Conservation (phyloP, 2,329 filamentous ascomycete species). For the Cryphonectria radicalis region DNA sequence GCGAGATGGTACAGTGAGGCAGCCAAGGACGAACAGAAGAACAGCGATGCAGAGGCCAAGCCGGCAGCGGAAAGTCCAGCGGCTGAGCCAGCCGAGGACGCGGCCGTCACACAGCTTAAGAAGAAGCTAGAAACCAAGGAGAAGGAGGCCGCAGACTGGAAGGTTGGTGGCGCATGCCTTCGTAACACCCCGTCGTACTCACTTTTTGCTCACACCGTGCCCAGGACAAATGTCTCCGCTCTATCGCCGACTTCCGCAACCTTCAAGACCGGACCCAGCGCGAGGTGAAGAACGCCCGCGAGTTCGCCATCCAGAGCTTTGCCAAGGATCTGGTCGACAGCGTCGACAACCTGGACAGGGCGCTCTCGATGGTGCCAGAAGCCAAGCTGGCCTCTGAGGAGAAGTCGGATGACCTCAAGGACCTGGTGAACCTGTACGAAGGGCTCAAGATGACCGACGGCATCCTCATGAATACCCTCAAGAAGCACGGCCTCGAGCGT, state of each 20-base stretch:
- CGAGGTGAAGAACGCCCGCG: conserved; percentile 82
- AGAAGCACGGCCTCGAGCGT: conserved; percentile 92
- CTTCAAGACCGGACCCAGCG: conserved; percentile 93
- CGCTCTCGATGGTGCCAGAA: conserved; percentile 75
- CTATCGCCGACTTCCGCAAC: conserved; percentile 96
- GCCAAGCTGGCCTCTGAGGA: conserved; percentile 67
- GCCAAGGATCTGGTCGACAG: conserved; percentile 93
- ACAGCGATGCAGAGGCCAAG: conserved; percentile 35
- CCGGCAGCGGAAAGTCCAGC: conserved; percentile 37
- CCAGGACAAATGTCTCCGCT: conserved; percentile 93
- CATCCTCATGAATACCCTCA: conserved; percentile 83
- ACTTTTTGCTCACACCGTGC: conserved; percentile 19
- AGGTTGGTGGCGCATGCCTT: conserved; percentile 61
- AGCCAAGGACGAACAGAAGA: conserved; percentile 36
- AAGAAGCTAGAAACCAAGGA: conserved; percentile 58
- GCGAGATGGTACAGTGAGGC: conserved; percentile 53
- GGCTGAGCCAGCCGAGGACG: conserved; percentile 27
- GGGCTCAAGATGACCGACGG: conserved; percentile 94
- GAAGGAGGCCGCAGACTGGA: conserved; percentile 71
- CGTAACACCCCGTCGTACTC: background rate
- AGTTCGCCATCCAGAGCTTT: conserved; percentile 96
- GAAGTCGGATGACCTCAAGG: conserved; percentile 62
- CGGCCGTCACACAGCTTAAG: conserved; percentile 49
- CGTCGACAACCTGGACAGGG: conserved; percentile 96
- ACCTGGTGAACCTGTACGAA: conserved; percentile 80